phyloP scores from a whole-genome alignment of 305 asterid species.

The Solanum hybrid region DNA sequence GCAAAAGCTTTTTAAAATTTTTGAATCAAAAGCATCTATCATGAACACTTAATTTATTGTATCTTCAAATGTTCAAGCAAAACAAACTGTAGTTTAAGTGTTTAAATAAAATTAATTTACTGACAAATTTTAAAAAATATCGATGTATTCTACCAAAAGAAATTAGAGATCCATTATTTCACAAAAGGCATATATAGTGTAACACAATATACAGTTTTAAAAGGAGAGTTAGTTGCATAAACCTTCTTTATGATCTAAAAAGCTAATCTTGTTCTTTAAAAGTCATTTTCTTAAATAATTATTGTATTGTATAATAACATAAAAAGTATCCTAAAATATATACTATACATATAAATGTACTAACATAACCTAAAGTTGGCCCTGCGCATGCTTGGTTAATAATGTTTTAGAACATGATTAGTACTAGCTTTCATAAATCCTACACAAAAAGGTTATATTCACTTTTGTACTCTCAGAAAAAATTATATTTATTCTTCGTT shows the following conservation, averaged over 20 bases:
- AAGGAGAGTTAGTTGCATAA: neutral
- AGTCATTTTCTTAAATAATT: neutral
- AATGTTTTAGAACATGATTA: conserved; percentile 4
- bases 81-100: neutral
- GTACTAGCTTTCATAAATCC: neutral
- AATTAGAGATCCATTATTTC: neutral
- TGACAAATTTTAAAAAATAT: neutral
- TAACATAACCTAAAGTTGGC: conserved; percentile 12
- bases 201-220: neutral
- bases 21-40: neutral
- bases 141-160: neutral
- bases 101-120: neutral
- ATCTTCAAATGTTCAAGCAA: neutral
- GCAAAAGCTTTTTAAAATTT: neutral
- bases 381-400: conserved; percentile 24
- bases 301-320: neutral
- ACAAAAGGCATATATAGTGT: neutral
- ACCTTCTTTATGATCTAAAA: conserved; percentile 2
- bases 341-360: neutral
- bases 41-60: neutral
- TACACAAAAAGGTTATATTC: neutral
- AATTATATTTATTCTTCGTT: too few relatives aligned
- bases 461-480: neutral
- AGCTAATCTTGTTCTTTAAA: conserved; percentile 6
- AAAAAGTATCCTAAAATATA: neutral